Percentiles rank a stretch among this genome's conserved stretches.
Conservation (phyloP, 306 rosid genomes). For the Castanopsis chinensis region DNA sequence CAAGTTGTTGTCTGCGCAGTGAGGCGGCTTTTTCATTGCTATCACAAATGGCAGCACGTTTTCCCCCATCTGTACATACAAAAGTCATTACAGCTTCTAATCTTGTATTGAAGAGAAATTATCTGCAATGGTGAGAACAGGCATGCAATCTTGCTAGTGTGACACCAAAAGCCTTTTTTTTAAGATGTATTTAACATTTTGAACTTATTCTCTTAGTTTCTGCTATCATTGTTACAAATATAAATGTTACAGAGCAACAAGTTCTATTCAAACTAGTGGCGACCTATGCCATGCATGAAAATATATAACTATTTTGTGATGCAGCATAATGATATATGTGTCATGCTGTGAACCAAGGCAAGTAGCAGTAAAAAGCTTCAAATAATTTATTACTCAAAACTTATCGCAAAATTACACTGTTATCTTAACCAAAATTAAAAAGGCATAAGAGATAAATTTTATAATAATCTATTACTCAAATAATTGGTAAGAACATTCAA, state of each 20-base stretch:
- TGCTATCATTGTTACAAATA: background rate
- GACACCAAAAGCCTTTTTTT: background rate
- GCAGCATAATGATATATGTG: too few relatives aligned
- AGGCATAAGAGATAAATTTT: too few relatives aligned
- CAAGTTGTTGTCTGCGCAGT: conserved; percentile 52
- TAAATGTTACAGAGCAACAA: background rate
- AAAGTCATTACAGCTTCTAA: background rate
- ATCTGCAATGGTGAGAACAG: background rate
- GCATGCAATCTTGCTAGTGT: background rate
- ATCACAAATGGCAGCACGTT: conserved; percentile 53
- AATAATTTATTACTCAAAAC: too few relatives aligned
- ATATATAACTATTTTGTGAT: background rate
- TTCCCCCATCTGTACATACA: conserved; percentile 42
- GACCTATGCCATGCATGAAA: too few relatives aligned
- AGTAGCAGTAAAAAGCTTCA: too few relatives aligned
- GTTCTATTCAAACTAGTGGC: too few relatives aligned
- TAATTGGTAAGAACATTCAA: too few relatives aligned
- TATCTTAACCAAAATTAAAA: too few relatives aligned
- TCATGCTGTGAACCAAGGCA: too few relatives aligned
- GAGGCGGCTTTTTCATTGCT: conserved; percentile 25
- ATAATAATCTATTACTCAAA: too few relatives aligned
- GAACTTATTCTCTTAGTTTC: background rate
- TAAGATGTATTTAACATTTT: background rate
- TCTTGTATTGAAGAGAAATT: background rate
- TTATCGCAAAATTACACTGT: too few relatives aligned